A percentile compares a stretch with the other conserved stretches of the same genome.
Conservation (phyloP, 257 asterid species). For the Jasminum sambac region DNA sequence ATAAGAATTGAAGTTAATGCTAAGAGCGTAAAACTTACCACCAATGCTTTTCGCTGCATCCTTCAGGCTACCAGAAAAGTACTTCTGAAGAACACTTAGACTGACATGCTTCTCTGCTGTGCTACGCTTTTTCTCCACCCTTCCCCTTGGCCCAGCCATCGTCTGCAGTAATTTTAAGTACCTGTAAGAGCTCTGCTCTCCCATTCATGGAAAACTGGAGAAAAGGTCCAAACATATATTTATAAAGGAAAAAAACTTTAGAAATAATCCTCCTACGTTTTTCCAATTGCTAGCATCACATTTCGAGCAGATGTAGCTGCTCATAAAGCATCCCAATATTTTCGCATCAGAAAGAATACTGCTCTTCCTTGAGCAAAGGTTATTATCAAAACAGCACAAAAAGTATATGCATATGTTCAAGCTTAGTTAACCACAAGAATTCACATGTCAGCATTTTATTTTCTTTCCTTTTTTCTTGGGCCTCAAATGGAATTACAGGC, state of each 20-base stretch:
- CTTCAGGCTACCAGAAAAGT: slow-evolving; percentile 90
- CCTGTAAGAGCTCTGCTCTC: slow-evolving; percentile 11
- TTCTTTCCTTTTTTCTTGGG: not conserved
- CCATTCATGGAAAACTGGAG: slow-evolving; percentile 11
- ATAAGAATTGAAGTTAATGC: slow-evolving; percentile 4
- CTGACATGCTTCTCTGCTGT: slow-evolving; percentile 89
- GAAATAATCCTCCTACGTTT: not conserved
- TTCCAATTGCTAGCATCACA: not conserved
- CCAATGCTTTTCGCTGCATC: slow-evolving; percentile 97
- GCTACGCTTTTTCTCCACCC: slow-evolving; percentile 59
- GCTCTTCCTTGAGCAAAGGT: slow-evolving; percentile 1
- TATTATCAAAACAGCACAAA: not conserved
- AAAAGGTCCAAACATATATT: not conserved
- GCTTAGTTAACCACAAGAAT: not conserved
- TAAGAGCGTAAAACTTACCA: slow-evolving; percentile 72
- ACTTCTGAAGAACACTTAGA: slow-evolving; percentile 73
- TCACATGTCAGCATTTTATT: not conserved
- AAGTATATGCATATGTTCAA: not conserved
- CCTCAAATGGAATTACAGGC: not conserved
- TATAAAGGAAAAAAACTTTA: not conserved
- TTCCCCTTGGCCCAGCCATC: slow-evolving; percentile 40
- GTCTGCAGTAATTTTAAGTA: slow-evolving; percentile 31
- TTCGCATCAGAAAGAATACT: not conserved
- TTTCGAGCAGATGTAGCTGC: not conserved
- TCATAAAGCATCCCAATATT: not conserved